Evolutionary conservation across 495 filamentous ascomycete species (phyloP).

Genomic region (Hyaloscypha hepaticicola): DNA sequence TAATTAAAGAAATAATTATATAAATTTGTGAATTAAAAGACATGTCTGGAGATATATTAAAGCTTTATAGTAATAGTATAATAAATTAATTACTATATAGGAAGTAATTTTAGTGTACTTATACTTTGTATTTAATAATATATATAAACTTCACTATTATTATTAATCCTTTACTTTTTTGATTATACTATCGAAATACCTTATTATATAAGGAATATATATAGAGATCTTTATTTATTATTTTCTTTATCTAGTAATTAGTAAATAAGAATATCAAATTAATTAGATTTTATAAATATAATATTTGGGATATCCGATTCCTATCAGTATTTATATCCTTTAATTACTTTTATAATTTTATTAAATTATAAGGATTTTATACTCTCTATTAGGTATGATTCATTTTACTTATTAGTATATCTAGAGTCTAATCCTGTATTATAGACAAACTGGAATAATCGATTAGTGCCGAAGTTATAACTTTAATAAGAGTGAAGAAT

Average conservation of each 20-base stretch:
- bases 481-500: too few species aligned
- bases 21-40: slow-evolving; percentile 66
- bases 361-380: slow-evolving; percentile 63
- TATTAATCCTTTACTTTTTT: slow-evolving; percentile 50
- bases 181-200: slow-evolving; percentile 25
- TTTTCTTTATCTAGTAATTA: slow-evolving; percentile 10
- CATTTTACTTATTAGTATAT: not conserved
- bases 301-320: slow-evolving; percentile 55
- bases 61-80: not conserved
- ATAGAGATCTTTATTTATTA: slow-evolving; percentile 3
- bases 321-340: slow-evolving; percentile 56
- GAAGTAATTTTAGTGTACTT: slow-evolving; percentile 58
- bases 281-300: slow-evolving; percentile 53
- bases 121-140: slow-evolving; percentile 58
- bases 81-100: slow-evolving; percentile 33
- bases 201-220: slow-evolving; percentile 3
- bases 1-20: slow-evolving; percentile 79
- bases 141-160: slow-evolving; percentile 56
- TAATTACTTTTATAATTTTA: slow-evolving; percentile 42
- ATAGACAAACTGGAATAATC: slow-evolving; percentile 13
- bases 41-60: slow-evolving; percentile 64
- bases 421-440: slow-evolving; percentile 7
- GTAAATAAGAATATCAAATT: slow-evolving; percentile 59
- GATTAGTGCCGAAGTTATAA: too few species aligned
- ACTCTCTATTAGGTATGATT: slow-evolving; percentile 38